Base-by-base conservation (phyloP, 345 rosid species). In the Kernera saxatilis region DNA sequence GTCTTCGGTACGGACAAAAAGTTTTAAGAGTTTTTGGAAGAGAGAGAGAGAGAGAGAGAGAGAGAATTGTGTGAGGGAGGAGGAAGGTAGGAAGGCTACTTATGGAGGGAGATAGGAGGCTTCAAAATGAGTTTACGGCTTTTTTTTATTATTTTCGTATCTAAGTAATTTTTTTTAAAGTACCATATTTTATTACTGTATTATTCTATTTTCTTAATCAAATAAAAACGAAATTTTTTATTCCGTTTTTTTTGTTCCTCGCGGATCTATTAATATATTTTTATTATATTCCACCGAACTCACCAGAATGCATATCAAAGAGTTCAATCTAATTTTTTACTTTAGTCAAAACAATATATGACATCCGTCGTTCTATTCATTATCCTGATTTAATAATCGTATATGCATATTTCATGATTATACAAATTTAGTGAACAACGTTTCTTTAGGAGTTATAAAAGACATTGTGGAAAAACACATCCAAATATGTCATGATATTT, bases 231-330 rank as follows among this genome's bases (percentile, higher is more conserved):
- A 17, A 26, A 15, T 7, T 8, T 71, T 5, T 22, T 32, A 43
- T 12, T 43, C 8, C 25, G 5, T n/a, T 7, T 8, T 52, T 52
- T n/a, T 10, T 27, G n/a, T n/a, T 21, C 18, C 55, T 61, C 53
- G 19, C 41, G 54, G 61, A 29, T 71, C 52, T 72, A 41, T 17
- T 64, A 23, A 41, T 40, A 30, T 64, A 45, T 48, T 55, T 64
- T 0, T 64, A 35, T 14, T 64, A 48, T 73, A 66, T 66, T 73
- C 67, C 67, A 66, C 77, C 77, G 72, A 66, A 57, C 25, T 65
- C 77, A 22, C 9, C 9, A 56, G 67, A 37, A 33, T 49, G 39
- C 35, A 43, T 55, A 3, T 8, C 39, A 67, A 37, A 36, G 48
- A 50, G 46, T 50, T 50, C 49, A 32, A 27, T 49, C 39, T 23